Percentiles rank a stretch among this genome's conserved stretches.
Conservation (phyloP, 768 basidiomycete species). For the Termitomyces sp. region DNA sequence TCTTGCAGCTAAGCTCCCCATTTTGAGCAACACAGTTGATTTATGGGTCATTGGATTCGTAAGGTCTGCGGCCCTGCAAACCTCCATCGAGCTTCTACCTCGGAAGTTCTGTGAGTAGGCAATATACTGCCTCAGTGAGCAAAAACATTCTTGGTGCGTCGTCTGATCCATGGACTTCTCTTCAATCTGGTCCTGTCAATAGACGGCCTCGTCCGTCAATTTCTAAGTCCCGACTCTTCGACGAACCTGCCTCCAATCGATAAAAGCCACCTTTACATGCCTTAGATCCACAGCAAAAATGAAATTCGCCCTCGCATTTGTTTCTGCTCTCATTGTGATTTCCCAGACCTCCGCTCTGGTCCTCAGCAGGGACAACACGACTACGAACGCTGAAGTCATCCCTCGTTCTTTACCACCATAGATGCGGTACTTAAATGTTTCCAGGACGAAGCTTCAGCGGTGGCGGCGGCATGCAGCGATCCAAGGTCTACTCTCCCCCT, state of each 20-base stretch:
- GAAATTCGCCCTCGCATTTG: neutral
- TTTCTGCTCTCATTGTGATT: neutral
- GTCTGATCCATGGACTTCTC: neutral
- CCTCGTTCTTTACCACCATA: neutral
- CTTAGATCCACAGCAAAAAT: neutral
- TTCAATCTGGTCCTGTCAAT: neutral
- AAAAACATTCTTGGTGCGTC: neutral
- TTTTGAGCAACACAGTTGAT: neutral
- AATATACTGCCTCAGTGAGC: neutral
- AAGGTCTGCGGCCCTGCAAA: neutral
- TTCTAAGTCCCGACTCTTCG: neutral
- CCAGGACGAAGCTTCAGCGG: neutral
- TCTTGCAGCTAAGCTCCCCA: neutral
- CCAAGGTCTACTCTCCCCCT: constrained; percentile 9
- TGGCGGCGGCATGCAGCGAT: constrained; percentile 9
- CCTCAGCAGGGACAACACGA: neutral
- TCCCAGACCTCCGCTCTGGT: neutral
- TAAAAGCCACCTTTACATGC: neutral
- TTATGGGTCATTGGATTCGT: neutral
- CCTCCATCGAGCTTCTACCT: neutral
- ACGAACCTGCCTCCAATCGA: neutral
- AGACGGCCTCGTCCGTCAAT: neutral
- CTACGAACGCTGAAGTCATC: neutral
- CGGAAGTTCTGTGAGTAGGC: neutral
- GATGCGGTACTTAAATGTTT: neutral